Base-by-base conservation (phyloP, 192 early-diverging fungal species). In the Oehlia diaphana region DNA sequence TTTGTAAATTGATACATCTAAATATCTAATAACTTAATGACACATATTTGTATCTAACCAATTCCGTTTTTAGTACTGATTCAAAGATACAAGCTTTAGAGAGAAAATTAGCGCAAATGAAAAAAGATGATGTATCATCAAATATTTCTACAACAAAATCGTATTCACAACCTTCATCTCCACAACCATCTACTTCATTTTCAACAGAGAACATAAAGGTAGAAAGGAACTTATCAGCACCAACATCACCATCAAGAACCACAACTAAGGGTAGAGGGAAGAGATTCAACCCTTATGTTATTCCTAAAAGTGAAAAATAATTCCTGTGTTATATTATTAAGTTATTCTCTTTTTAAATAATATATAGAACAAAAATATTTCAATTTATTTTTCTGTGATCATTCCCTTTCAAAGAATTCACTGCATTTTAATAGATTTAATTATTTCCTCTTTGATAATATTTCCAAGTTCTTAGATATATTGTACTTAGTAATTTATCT, bases 71-170 rank as follows among this genome's bases (percentile, higher is more conserved):
- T 67, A 89, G 86, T 65, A 91, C 87, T n/a, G 81, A 92, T 31
- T 82, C 90, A 67, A 93, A 91, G 80, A 93, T 93, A 67, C 82
- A 81, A 16, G 91, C 92, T 0, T 84, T 93, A 53, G 92, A 93
- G 77, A 83, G 86, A n/a, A 93, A 93, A 73, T 77, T 93, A 26
- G 88, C 88, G 2, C 76, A 86, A 58, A 86, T 86, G 85, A 62
- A 78, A 14, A 66, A 66, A 65, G 14, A 66, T 47, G 26, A 35
- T 21, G 19, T 23, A 31, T 49, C 42, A 76, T 21, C 26, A 12
- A 23, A 63, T 39, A 21, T 37, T 5, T 63, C 74, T 76, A 33
- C 68, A 44, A 39, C 16, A 44, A 44, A 44, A 70, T 44, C 19
- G 14, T 70, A 31, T 23, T 21, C 65, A 6, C 26, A 16, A 28